Base-by-base conservation (phyloP, 2,329 filamentous ascomycete genomes). In the Xylaria sp. region DNA sequence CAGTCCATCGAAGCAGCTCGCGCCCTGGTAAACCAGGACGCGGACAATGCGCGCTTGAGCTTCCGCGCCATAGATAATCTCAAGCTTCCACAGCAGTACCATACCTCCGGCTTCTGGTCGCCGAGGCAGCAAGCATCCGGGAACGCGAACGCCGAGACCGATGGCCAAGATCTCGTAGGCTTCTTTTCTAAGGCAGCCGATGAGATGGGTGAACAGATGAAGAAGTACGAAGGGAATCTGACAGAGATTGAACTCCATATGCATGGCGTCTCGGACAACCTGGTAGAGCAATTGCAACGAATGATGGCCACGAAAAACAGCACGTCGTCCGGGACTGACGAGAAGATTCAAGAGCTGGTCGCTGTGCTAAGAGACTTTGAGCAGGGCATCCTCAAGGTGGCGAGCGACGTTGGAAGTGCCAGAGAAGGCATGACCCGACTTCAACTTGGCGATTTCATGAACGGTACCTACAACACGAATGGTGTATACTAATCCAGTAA, bases 181-280 rank as follows among this genome's bases (percentile, higher is more conserved):
- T 89, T 89, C 77, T 91, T 91, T 76, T 89, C 87, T 13, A 83
- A 82, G 65, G 85, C 88, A 23, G 84, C 87, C 1, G 87, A 90
- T 70, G 89, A 90, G 70, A 89, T 91, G 83, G 81, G 83, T 18
- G 78, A 81, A 20, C 87, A 87, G 60, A 83, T 90, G 62, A 82
- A 82, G 48, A 84, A 81, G 67, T 90, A 90, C 73, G 85, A 86
- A 73, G 80, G 81, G 53, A 89, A 88, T 69, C 78, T 91, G 63
- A 82, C 83, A 63, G 89, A 91, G 75, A 90, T 91, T 61, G 89
- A 91, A 78, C 83, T 85, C 70, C 89, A 91, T 75, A 81, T 91
- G 69, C 84, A 88, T 68, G 86, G 87, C 9, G 84, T 91, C n/a
- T 88, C 91, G 76, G 82, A 84, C 15, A 86, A 83, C 41, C 81